A percentile compares a stretch with the other conserved stretches of the same genome.
Evolutionary conservation across 441 rosid species (phyloP).

Genomic region (Syzygium malaccense): DNA sequence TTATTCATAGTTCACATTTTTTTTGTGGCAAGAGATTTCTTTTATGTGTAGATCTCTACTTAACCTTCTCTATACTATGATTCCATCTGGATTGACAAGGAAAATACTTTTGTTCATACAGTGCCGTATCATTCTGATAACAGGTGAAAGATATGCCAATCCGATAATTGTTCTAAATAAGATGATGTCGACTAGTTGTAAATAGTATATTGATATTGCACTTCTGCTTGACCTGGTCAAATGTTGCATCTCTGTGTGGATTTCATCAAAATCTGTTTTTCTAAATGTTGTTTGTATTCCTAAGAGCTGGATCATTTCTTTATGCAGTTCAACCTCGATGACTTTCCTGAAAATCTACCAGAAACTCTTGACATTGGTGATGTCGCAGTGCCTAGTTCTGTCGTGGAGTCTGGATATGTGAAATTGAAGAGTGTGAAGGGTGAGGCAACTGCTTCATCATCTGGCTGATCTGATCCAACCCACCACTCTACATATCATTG

Average conservation of each 20-base stretch:
- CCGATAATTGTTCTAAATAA: neutral
- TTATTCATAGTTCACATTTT: neutral
- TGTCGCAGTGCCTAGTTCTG: constrained; percentile 31
- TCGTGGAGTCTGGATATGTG: constrained; percentile 26
- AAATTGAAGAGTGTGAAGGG: constrained; percentile 43
- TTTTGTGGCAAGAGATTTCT: neutral
- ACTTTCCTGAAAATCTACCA: constrained; percentile 55
- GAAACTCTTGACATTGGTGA: constrained; percentile 80
- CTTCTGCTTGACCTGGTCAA: neutral
- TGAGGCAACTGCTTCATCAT: constrained; percentile 41
- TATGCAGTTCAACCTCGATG: constrained; percentile 43
- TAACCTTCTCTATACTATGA: neutral
- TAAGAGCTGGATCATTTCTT: neutral
- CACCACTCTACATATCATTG: neutral
- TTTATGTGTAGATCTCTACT: neutral
- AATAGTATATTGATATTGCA: neutral
- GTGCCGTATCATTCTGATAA: neutral
- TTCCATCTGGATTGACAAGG: neutral
- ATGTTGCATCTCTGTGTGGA: neutral
- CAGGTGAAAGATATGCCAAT: neutral
- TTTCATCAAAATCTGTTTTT: neutral
- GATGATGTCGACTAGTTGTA: neutral
- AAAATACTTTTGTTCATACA: neutral
- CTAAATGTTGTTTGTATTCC: neutral
- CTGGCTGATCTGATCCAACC: constrained; percentile 27